A percentile compares a stretch with the other conserved stretches of the same genome.
phyloP scores from a whole-genome alignment of 1,284 basidiomycete genomes.

The Malassezia sp. region DNA sequence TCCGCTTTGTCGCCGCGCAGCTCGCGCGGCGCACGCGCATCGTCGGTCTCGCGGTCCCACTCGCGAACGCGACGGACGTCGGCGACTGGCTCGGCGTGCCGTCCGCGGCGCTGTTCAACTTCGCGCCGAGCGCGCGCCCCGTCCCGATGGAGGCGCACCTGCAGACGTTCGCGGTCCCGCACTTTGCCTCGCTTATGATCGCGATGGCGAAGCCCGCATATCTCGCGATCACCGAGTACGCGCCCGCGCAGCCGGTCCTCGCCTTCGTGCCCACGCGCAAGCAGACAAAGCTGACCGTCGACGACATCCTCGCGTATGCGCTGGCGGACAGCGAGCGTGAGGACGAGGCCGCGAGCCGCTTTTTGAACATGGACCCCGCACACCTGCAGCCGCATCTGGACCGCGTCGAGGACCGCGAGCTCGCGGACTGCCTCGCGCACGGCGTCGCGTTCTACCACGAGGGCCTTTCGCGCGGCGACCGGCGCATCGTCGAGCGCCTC shows the following conservation, averaged over 20 bases:
- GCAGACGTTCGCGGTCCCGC: slow-evolving; percentile 86
- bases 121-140: slow-evolving; percentile 84
- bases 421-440: slow-evolving; percentile 72
- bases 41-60: slow-evolving; percentile 81
- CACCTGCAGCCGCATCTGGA: slow-evolving; percentile 81
- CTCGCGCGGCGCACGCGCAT: slow-evolving; percentile 81
- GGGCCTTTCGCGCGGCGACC: slow-evolving; percentile 79
- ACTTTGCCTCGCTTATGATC: slow-evolving; percentile 97
- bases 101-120: slow-evolving; percentile 84
- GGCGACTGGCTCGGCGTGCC: slow-evolving; percentile 96
- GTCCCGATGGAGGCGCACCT: slow-evolving; percentile 94
- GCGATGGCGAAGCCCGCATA: slow-evolving; percentile 98
- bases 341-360: slow-evolving; percentile 57
- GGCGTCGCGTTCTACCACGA: slow-evolving; percentile 95
- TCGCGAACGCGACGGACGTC: slow-evolving; percentile 89
- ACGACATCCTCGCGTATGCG: slow-evolving; percentile 81
- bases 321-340: slow-evolving; percentile 64
- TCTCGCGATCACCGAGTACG: slow-evolving; percentile 79
- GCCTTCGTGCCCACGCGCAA: slow-evolving; percentile 85
- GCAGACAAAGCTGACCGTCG: slow-evolving; percentile 83
- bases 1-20: slow-evolving; percentile 89
- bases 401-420: slow-evolving; percentile 63
- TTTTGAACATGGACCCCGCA: slow-evolving; percentile 75
- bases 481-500: slow-evolving; percentile 80
- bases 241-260: slow-evolving; percentile 73